Evolutionary conservation across 257 asterid species (phyloP).

Genomic region (Solanum pennellii): DNA sequence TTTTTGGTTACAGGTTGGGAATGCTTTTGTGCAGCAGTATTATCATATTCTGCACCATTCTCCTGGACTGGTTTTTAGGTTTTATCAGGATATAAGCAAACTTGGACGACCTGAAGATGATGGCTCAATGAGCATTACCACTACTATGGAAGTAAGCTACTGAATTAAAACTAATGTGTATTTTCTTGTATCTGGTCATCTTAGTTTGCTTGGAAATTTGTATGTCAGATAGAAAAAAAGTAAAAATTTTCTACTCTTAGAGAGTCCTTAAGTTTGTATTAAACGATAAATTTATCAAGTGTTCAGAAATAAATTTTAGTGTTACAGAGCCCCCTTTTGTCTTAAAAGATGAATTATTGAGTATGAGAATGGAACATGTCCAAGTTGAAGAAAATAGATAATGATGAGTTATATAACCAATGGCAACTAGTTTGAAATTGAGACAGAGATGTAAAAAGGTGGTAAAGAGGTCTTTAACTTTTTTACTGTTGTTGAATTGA

Average conservation of each 20-base stretch:
- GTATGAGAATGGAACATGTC: neutral
- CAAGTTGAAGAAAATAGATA: neutral
- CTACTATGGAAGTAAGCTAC: slow-evolving; percentile 68
- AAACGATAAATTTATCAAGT: neutral
- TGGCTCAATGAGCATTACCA: slow-evolving; percentile 64
- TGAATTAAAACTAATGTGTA: neutral
- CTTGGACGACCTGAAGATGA: slow-evolving; percentile 83
- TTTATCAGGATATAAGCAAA: slow-evolving; percentile 75
- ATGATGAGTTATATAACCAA: neutral
- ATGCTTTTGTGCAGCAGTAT: slow-evolving; percentile 85
- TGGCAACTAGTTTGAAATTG: neutral
- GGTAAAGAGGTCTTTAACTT: neutral
- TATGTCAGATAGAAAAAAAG: neutral
- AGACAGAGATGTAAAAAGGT: neutral
- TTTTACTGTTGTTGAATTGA: neutral
- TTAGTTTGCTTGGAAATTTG: neutral
- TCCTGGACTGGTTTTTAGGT: slow-evolving; percentile 60
- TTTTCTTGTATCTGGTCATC: neutral
- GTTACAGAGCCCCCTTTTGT: neutral
- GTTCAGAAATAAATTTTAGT: neutral
- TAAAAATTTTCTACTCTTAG: neutral
- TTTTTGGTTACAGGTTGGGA: slow-evolving; percentile 48
- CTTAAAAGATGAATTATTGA: neutral
- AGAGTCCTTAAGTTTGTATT: neutral
- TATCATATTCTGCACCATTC: slow-evolving; percentile 74